A percentile compares a stretch with the other conserved stretches of the same genome.
Evolutionary conservation across 2,329 filamentous ascomycete genomes (phyloP).

Genomic region (Pseudocercospora fuligena): DNA sequence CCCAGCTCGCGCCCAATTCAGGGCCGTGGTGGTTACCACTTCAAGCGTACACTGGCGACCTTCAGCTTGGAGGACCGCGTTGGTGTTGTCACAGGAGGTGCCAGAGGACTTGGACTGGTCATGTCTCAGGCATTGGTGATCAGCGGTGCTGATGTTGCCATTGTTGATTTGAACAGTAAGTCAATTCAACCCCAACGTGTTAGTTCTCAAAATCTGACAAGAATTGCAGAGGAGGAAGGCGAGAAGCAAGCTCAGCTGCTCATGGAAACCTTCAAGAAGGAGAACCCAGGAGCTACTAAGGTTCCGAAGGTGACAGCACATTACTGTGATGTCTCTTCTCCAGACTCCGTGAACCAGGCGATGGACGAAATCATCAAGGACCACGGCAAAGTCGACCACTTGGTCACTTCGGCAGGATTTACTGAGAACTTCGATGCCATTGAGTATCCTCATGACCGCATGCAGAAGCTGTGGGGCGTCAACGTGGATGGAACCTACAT

Average conservation of each 20-base stretch:
- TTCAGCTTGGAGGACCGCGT: slow-evolving; percentile 88
- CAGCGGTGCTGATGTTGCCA: slow-evolving; percentile 84
- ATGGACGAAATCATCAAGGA: slow-evolving; percentile 69
- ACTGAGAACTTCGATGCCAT: slow-evolving; percentile 94
- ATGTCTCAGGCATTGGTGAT: slow-evolving; percentile 92
- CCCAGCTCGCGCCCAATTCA: slow-evolving; percentile 72
- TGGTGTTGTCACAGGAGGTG: slow-evolving; percentile 86
- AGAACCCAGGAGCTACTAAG: slow-evolving; percentile 76
- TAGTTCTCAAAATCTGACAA: not conserved
- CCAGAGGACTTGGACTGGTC: slow-evolving; percentile 83
- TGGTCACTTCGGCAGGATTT: slow-evolving; percentile 96
- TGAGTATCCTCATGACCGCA: slow-evolving; percentile 85
- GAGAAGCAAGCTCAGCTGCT: slow-evolving; percentile 75
- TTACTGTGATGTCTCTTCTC: slow-evolving; percentile 83
- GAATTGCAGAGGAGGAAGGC: slow-evolving; percentile 74
- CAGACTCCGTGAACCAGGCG: slow-evolving; percentile 75
- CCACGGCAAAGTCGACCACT: slow-evolving; percentile 84
- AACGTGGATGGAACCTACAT: slow-evolving; percentile 93
- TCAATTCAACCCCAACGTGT: slow-evolving; percentile 25
- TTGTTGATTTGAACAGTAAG: slow-evolving; percentile 91
- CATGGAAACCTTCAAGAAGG: slow-evolving; percentile 74
- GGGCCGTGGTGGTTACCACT: slow-evolving; percentile 78
- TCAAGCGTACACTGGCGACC: slow-evolving; percentile 80
- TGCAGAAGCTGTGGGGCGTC: slow-evolving; percentile 92
- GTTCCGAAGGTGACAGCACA: slow-evolving; percentile 86